Conservation (phyloP, 495 filamentous ascomycete genomes). For the Tuber umbilicatum region DNA sequence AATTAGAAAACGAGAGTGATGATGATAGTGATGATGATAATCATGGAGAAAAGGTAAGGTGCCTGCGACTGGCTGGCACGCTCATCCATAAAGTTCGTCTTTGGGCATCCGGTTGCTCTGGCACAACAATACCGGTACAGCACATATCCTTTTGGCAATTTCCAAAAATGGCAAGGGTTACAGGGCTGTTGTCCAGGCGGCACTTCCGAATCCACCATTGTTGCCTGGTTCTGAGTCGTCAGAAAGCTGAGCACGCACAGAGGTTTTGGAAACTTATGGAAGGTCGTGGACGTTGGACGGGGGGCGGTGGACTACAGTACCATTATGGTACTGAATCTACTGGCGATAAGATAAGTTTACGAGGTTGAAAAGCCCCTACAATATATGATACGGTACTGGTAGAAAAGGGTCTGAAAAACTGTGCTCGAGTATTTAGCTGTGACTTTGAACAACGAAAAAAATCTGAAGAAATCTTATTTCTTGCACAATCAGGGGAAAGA, state of each 20-base stretch:
- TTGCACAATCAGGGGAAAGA: slow-evolving; percentile 1
- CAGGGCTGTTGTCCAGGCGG: not conserved
- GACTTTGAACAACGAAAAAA: slow-evolving; percentile 7
- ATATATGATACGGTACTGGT: no score
- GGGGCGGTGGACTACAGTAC: not conserved
- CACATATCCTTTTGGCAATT: not conserved
- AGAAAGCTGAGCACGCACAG: not conserved
- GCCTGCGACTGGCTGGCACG: not conserved
- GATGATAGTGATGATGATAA: not conserved
- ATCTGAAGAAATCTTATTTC: slow-evolving; percentile 9
- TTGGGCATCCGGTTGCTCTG: not conserved
- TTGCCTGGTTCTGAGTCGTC: not conserved
- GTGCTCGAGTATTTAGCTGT: slow-evolving; percentile 6
- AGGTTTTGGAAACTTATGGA: slow-evolving; percentile 9
- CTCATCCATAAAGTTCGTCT: not conserved
- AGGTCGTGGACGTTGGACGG: slow-evolving; percentile 8
- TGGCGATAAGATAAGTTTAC: slow-evolving; percentile 28
- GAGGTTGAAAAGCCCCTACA: slow-evolving; percentile 22
- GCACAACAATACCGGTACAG: not conserved
- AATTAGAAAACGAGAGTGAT: not conserved
- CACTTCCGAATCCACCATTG: not conserved
- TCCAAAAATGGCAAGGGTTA: not conserved
- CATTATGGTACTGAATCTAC: not conserved
- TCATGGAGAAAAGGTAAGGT: not conserved
- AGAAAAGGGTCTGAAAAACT: not conserved